Evolutionary conservation across 1,284 basidiomycete species (phyloP).

Genomic region (Puccinia hordei): DNA sequence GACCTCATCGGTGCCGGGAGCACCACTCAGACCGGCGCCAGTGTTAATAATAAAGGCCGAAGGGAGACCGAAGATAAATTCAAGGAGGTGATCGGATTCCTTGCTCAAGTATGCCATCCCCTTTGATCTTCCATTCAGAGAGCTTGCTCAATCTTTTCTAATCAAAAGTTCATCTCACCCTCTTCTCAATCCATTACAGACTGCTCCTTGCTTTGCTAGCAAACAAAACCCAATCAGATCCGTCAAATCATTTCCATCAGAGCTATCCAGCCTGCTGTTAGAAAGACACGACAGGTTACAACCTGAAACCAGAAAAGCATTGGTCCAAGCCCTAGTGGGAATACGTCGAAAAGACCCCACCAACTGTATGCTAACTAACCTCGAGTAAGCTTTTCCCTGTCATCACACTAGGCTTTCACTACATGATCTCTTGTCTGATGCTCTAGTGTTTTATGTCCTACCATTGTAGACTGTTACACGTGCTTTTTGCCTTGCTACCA

Average conservation of each 20-base stretch:
- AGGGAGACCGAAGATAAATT: slow-evolving; percentile 77
- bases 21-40: slow-evolving; percentile 48
- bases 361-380: slow-evolving; percentile 71
- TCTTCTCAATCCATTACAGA: slow-evolving; percentile 62
- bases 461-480: slow-evolving; percentile 73
- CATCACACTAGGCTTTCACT: background rate
- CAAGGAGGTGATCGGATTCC: slow-evolving; percentile 80
- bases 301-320: slow-evolving; percentile 75
- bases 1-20: slow-evolving; percentile 38
- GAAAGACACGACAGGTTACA: slow-evolving; percentile 71
- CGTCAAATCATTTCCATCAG: slow-evolving; percentile 73
- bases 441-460: background rate
- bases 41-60: slow-evolving; percentile 56
- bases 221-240: slow-evolving; percentile 63
- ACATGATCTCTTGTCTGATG: background rate
- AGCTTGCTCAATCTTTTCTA: background rate
- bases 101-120: slow-evolving; percentile 68
- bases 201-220: slow-evolving; percentile 83
- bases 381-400: slow-evolving; percentile 74
- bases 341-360: slow-evolving; percentile 79
- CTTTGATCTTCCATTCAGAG: background rate
- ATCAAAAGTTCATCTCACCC: background rate
- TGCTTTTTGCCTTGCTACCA: slow-evolving; percentile 88
- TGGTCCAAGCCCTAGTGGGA: slow-evolving; percentile 88
- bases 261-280: slow-evolving; percentile 74